Evolutionary conservation across 225 moss, liverwort and hornwort species (phyloP).

Genomic region (Neckera pumila): DNA sequence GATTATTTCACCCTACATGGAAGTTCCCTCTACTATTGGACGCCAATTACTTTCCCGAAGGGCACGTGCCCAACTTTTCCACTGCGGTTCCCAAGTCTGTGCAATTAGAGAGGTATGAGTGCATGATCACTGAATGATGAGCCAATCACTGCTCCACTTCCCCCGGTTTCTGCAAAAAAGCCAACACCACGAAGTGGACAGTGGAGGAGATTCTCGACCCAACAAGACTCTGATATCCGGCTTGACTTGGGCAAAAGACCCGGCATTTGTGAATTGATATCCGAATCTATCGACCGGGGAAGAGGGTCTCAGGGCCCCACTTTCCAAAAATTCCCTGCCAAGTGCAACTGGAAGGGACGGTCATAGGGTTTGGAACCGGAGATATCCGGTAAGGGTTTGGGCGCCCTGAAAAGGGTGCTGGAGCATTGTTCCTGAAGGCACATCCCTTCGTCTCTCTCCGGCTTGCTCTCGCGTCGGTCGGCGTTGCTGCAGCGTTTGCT

Average conservation of each 20-base stretch:
- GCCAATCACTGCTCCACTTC: not conserved
- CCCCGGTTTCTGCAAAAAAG: not conserved
- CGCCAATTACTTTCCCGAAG: not conserved
- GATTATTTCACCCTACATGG: too few species aligned
- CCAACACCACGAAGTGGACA: too few species aligned
- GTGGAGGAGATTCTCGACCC: not conserved
- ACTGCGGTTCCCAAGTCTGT: not conserved
- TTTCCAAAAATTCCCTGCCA: not conserved
- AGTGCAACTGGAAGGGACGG: not conserved
- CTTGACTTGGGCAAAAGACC: not conserved
- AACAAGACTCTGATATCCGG: not conserved
- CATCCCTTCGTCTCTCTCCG: conserved; percentile 21
- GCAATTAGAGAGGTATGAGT: not conserved
- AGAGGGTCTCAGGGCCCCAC: too few species aligned
- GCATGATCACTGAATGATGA: not conserved
- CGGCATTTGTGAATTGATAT: not conserved
- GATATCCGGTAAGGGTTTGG: not conserved
- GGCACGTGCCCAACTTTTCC: not conserved
- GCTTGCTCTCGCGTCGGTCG: not conserved
- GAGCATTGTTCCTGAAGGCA: conserved; percentile 11
- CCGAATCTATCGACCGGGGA: not conserved
- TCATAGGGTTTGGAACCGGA: not conserved
- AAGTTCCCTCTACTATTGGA: too few species aligned
- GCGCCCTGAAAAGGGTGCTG: not conserved
- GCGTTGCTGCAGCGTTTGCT: not conserved